Evolutionary conservation across 2,329 filamentous ascomycete genomes (phyloP).

Genomic region (Talaromyces verruculosus): DNA sequence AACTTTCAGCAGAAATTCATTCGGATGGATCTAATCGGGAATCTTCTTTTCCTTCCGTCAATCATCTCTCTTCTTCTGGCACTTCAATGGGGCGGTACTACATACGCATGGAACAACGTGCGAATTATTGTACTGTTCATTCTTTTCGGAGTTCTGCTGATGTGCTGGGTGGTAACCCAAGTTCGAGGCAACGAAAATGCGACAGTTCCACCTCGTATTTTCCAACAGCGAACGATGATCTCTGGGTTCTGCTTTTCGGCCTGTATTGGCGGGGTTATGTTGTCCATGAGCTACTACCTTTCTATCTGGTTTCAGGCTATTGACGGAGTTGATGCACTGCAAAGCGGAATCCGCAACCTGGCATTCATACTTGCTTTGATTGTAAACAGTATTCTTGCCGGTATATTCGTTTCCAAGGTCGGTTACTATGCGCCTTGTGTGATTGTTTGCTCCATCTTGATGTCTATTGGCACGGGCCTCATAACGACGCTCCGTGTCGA

Average conservation of each 20-base stretch:
- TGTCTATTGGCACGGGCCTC: slow-evolving; percentile 11
- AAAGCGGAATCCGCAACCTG: background rate
- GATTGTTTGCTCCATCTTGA: background rate
- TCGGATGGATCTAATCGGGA: background rate
- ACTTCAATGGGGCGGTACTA: slow-evolving; percentile 44
- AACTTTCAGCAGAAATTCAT: no score
- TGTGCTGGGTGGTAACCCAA: no score
- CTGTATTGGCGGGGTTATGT: no score
- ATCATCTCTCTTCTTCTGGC: slow-evolving; percentile 51
- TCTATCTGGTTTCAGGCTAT: no score
- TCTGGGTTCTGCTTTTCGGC: no score
- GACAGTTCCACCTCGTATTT: no score
- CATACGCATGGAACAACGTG: background rate
- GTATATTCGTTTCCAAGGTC: background rate
- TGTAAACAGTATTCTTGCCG: background rate
- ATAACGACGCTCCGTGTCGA: slow-evolving; percentile 22
- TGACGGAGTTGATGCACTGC: background rate
- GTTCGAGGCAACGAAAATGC: no score
- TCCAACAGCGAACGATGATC: no score
- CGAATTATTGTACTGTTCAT: no score
- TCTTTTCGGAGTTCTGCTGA: no score
- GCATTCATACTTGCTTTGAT: background rate
- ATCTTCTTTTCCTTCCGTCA: slow-evolving; percentile 41
- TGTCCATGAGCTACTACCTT: no score
- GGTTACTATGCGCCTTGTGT: slow-evolving; percentile 37